phyloP scores from a whole-genome alignment of 2,329 filamentous ascomycete genomes.

The Diaporthe citriasiana region DNA sequence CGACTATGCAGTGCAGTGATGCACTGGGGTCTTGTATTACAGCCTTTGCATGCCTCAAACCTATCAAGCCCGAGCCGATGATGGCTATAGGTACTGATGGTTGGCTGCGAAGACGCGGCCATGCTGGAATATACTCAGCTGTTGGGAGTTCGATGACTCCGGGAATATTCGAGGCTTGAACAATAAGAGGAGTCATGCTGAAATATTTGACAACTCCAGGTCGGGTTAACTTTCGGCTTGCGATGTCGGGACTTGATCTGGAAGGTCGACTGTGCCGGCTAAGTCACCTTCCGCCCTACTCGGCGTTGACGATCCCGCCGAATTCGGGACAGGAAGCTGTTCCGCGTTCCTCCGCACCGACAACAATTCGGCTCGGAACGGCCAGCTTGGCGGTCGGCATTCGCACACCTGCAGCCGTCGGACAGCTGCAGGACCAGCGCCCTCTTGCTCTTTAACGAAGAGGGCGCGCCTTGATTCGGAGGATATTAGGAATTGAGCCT shows the following conservation, averaged over 20 bases:
- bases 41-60: constrained; percentile 51
- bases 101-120: neutral
- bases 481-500: neutral
- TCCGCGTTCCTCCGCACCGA: neutral
- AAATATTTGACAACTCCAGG: neutral
- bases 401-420: neutral
- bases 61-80: constrained; percentile 50
- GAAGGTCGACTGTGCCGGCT: neutral
- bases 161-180: no score
- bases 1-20: constrained; percentile 50
- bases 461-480: no score
- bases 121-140: neutral
- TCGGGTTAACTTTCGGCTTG: no score
- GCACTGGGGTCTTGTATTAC: constrained; percentile 45
- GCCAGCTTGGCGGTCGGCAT: neutral
- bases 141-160: neutral
- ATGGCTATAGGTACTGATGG: constrained; percentile 49
- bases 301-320: neutral
- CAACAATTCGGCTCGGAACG: neutral
- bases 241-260: neutral
- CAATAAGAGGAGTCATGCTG: neutral
- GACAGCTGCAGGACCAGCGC: neutral
- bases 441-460: neutral
- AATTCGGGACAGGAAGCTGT: neutral
- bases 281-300: neutral